Evolutionary conservation across 2,329 filamentous ascomycete genomes (phyloP).

Genomic region (Clonostachys rosea): DNA sequence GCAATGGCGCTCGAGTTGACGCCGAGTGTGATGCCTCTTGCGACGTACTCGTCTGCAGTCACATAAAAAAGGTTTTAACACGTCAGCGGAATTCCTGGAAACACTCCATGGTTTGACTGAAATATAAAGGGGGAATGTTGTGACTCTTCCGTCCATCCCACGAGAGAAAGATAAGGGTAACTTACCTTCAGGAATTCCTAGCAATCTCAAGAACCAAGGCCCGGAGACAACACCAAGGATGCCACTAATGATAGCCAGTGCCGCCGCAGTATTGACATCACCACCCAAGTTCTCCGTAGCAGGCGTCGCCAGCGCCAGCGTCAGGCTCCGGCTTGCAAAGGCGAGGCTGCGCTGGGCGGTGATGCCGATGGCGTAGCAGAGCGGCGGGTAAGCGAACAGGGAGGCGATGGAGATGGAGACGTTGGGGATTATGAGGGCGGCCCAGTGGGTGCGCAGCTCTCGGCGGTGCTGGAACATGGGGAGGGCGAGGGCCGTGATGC

Average conservation of each 20-base stretch:
- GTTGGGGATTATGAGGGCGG: slow-evolving; percentile 49
- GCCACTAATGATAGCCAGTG: slow-evolving; percentile 54
- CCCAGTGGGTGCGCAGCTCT: slow-evolving; percentile 48
- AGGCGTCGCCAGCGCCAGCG: slow-evolving; percentile 54
- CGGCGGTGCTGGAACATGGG: slow-evolving; percentile 58
- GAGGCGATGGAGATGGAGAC: slow-evolving; percentile 44
- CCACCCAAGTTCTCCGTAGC: slow-evolving; percentile 52
- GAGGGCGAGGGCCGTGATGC: slow-evolving; percentile 53
- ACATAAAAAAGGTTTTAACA: neutral
- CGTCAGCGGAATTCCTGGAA: neutral
- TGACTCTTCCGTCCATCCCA: no score
- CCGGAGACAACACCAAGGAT: slow-evolving; percentile 55
- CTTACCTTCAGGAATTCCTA: slow-evolving; percentile 50
- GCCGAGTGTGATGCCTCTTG: slow-evolving; percentile 56
- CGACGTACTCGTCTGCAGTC: slow-evolving; percentile 58
- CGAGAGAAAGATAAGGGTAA: neutral
- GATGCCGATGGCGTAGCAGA: slow-evolving; percentile 51
- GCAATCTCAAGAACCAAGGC: slow-evolving; percentile 34
- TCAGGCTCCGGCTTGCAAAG: slow-evolving; percentile 52
- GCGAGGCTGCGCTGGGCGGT: slow-evolving; percentile 43
- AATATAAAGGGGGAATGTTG: no score
- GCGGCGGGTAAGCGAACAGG: slow-evolving; percentile 50
- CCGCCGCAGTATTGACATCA: slow-evolving; percentile 49
- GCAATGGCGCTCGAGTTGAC: slow-evolving; percentile 56
- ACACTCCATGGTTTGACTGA: no score